Conservation (phyloP, 768 basidiomycete genomes). For the Erythrobasidium yunnanense region DNA sequence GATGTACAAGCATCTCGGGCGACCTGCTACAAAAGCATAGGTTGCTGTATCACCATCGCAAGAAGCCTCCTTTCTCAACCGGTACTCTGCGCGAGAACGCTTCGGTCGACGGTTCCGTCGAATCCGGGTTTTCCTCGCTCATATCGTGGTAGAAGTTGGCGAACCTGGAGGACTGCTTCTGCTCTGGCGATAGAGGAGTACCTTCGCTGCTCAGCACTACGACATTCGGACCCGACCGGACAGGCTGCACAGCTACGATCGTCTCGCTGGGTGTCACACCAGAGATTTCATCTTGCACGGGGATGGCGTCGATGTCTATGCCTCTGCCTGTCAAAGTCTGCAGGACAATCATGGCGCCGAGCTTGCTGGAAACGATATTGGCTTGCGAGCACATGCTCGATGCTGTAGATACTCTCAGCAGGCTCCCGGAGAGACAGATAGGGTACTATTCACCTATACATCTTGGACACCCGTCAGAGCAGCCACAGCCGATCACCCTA, state of each 20-base stretch:
- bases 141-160: constrained; percentile 18
- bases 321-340: constrained; percentile 33
- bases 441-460: constrained; percentile 47
- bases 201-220: constrained; percentile 13
- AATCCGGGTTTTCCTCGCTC: not conserved
- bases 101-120: not conserved
- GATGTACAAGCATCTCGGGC: not conserved
- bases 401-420: not conserved
- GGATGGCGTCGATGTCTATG: constrained; percentile 42
- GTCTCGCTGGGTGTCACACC: constrained; percentile 28
- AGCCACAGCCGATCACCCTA: constrained; percentile 54
- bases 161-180: constrained; percentile 7
- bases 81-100: constrained; percentile 2
- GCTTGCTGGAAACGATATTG: constrained; percentile 63
- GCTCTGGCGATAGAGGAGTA: constrained; percentile 15
- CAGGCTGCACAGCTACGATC: constrained; percentile 13
- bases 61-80: constrained; percentile 9
- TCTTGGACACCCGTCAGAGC: constrained; percentile 57
- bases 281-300: constrained; percentile 28
- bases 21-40: not conserved
- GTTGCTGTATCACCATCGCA: constrained; percentile 6
- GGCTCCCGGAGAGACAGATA: constrained; percentile 18
- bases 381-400: constrained; percentile 52
- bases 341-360: constrained; percentile 61
- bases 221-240: constrained; percentile 18